These are phyloP conservation scores for Trichoderma endophyticum DNA, from an alignment of 2,329 filamentous ascomycete species.

Conservation along the genomic window DNA sequence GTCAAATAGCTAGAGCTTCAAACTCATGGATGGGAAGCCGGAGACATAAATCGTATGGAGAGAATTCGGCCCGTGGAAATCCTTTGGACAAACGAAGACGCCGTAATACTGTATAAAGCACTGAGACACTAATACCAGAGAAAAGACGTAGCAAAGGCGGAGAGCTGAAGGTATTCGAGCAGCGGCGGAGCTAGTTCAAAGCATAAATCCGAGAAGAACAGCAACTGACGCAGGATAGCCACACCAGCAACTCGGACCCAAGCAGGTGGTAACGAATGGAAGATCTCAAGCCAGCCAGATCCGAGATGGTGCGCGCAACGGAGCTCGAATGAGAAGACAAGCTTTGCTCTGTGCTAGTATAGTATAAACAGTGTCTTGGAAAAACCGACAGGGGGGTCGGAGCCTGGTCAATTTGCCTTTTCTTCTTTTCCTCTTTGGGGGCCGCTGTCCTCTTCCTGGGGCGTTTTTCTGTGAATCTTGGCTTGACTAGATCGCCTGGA, in stretches of 20 bases:
- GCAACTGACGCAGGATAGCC: background rate
- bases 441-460: background rate
- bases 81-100: background rate
- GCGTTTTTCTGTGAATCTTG: background rate
- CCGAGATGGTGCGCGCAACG: background rate
- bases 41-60: background rate
- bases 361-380: background rate
- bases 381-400: background rate
- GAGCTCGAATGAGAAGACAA: background rate
- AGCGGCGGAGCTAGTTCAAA: background rate
- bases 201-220: background rate
- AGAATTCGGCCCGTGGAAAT: background rate
- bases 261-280: conserved; percentile 16
- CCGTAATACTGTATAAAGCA: background rate
- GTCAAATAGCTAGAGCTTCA: background rate
- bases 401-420: background rate
- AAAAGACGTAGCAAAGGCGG: background rate
- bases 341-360: background rate
- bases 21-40: background rate
- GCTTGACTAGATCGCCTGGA: background rate
- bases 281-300: background rate
- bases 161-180: background rate
- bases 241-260: conserved; percentile 9
- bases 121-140: background rate
- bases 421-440: background rate